Evolutionary conservation across 2,329 filamentous ascomycete species (phyloP), one percentile per base, ranked within the genome.

Genomic region (Aspergillus alliaceus): DNA sequence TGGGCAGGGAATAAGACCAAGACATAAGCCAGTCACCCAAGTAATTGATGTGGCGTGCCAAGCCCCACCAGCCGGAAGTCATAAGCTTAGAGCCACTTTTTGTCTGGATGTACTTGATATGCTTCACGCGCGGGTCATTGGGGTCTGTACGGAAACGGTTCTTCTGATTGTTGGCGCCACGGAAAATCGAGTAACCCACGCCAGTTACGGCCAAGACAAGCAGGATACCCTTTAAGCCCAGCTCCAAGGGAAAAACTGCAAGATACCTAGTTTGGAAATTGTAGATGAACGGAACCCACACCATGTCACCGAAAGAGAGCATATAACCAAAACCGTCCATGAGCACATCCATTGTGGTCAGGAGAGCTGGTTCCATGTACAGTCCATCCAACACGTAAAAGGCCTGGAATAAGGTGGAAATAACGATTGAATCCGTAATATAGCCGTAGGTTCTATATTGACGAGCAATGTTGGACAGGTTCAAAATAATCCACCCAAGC

Each of bases 301-400:
- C 90, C 6, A 97, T 82, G 68, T 98, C 93, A 55, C 92, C 93
- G 71, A 97, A 97, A 2, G 90, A 82, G 32, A 98, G 83, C 93
- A 98, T 98, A 79, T 91, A 91, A 53, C 93, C 93, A 66, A 98
- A 96, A 6, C 93, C 93, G 67, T 98, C 93, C 40, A 87, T 90
- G 51, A 89, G 96, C 64, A 97, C 89, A 71, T 98, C 93, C 77
- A 98, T 97, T 31, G 92, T 97, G 1, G 93, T 97, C 62, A 97
- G 79, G 60, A 97, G 89, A 2, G 91, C 89, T 0, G 90, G 83
- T 74, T 98, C 93, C 84, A 93, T 95, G 80, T 88, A 92, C 62
- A 91, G 86, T 7, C 87, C 86, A 71, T 98, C 93, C 34, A 97
- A 78, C 6, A 92, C 86, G 75, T 98, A 98, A 58, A 96, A 75